These are phyloP conservation scores for Phytophthora fragariae DNA, from an alignment of 352 stramenopile species.

Conservation along the genomic window DNA sequence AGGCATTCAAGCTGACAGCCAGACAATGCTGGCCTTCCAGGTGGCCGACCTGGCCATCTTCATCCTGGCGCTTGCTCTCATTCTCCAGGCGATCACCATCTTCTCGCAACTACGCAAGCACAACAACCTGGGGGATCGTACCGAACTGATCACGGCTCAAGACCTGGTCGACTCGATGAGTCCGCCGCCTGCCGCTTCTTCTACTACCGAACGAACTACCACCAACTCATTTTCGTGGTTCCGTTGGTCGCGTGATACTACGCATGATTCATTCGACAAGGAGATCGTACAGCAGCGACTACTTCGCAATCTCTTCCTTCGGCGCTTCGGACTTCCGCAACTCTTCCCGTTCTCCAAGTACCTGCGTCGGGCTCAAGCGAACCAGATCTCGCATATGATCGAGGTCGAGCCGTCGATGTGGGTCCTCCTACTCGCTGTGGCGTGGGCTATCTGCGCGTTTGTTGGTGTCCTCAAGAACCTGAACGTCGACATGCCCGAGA, in stretches of 20 bases:
- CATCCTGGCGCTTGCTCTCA: conserved; percentile 59
- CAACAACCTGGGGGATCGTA: conserved; percentile 46
- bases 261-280: conserved; percentile 8
- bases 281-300: conserved; percentile 46
- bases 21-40: conserved; percentile 60
- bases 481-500: conserved; percentile 27
- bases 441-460: conserved; percentile 47
- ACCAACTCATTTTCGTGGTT: conserved; percentile 10
- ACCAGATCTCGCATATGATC: conserved; percentile 85
- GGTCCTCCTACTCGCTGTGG: conserved; percentile 57
- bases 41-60: conserved; percentile 66
- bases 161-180: conserved; percentile 44
- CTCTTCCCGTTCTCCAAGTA: conserved; percentile 83
- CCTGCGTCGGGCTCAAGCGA: conserved; percentile 72
- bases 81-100: conserved; percentile 59
- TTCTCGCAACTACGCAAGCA: conserved; percentile 52
- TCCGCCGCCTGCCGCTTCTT: neutral
- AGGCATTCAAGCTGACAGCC: conserved; percentile 34
- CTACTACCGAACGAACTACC: neutral
- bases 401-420: conserved; percentile 78
- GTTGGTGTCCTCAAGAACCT: conserved; percentile 21
- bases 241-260: conserved; percentile 5
- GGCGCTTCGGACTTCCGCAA: conserved; percentile 51
- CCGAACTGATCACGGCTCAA: conserved; percentile 55
- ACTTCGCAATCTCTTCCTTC: conserved; percentile 57